A percentile compares a stretch with the other conserved stretches of the same genome.
Evolutionary conservation across 75 land plant genomes (phyloP).

Genomic region (Picea glauca): DNA sequence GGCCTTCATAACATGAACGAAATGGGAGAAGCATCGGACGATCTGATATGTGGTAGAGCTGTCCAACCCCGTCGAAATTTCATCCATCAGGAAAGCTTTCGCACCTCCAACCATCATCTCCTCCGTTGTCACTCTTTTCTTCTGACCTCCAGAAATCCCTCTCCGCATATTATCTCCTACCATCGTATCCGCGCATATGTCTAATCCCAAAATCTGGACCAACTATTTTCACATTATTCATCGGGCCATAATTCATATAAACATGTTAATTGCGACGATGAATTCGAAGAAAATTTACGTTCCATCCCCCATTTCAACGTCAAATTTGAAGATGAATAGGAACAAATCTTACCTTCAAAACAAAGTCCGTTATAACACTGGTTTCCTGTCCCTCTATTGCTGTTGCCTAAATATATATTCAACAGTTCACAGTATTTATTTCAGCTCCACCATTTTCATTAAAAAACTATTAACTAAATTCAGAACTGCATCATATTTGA

Average conservation of each 20-base stretch:
- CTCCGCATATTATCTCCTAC: conserved; percentile 80
- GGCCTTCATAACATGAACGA: conserved; percentile 48
- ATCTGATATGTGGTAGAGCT: conserved; percentile 81
- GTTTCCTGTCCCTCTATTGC: conserved; percentile 36
- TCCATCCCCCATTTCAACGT: too few relatives aligned
- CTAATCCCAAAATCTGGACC: conserved; percentile 61
- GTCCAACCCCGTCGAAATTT: conserved; percentile 87
- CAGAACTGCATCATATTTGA: conserved; percentile 5
- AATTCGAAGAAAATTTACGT: neutral
- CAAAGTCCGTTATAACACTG: conserved; percentile 31
- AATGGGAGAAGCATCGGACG: conserved; percentile 54
- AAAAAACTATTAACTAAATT: neutral
- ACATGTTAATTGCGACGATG: neutral
- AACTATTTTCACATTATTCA: neutral
- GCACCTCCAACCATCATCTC: conserved; percentile 72
- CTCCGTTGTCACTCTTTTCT: conserved; percentile 83
- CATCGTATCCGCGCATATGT: conserved; percentile 67
- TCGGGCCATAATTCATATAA: neutral
- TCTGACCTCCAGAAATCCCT: conserved; percentile 93
- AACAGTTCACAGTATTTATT: neutral
- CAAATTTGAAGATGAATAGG: too few relatives aligned
- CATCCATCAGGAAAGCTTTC: conserved; percentile 79
- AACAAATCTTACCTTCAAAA: conserved; percentile 38
- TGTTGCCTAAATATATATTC: conserved; percentile 23
- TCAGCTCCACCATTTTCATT: neutral